Conservation (phyloP, 768 basidiomycete species). For the Cytidiella melzeri region DNA sequence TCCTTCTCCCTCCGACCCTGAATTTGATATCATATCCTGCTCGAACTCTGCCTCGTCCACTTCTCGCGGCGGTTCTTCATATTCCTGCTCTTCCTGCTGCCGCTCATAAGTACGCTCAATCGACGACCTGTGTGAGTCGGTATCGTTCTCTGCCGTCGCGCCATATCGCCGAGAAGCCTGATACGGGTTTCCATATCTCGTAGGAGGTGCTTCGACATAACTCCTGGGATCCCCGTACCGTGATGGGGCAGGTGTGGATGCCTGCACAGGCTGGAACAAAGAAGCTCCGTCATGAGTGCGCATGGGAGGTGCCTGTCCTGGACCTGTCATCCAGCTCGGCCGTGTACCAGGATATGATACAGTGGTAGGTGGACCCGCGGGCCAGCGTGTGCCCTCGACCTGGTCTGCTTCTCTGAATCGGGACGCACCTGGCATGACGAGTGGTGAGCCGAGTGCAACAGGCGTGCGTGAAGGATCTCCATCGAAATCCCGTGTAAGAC, state of each 20-base stretch:
- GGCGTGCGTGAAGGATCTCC: background rate
- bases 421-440: conserved; percentile 1
- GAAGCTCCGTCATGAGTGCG: background rate
- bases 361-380: conserved; percentile 3
- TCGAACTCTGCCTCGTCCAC: background rate
- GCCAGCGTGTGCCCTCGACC: background rate
- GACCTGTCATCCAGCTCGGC: conserved; percentile 1
- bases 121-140: background rate
- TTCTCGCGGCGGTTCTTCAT: background rate
- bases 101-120: background rate
- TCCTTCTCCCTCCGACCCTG: background rate
- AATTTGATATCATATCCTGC: background rate
- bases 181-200: background rate
- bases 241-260: conserved; percentile 9
- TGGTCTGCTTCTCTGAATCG: conserved; percentile 7
- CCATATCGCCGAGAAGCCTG: background rate
- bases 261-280: conserved; percentile 1
- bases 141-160: background rate
- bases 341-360: conserved; percentile 9
- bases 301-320: background rate
- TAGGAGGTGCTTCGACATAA: background rate
- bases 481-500: background rate
- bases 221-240: background rate
- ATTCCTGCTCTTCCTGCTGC: background rate
- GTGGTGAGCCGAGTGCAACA: background rate